phyloP scores from a whole-genome alignment of 2,329 filamentous ascomycete genomes.

The Pseudopyricularia javanii region DNA sequence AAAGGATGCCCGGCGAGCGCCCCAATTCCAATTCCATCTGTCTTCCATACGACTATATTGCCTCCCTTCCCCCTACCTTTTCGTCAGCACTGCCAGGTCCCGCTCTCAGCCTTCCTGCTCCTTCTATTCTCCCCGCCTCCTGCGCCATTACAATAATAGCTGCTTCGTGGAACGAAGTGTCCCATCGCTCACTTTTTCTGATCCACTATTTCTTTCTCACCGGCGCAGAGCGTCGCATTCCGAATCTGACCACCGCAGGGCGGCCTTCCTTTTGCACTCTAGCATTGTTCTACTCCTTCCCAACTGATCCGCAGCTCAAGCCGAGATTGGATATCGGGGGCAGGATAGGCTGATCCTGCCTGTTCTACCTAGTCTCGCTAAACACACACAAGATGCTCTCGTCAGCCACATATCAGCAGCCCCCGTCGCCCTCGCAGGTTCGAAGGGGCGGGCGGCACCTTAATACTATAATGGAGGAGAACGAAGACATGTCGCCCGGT shows the following conservation, averaged over 20 bases:
- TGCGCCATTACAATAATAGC: constrained; percentile 16
- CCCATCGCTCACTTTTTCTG: constrained; percentile 26
- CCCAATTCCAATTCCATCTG: no score
- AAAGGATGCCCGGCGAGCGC: no score
- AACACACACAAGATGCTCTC: constrained; percentile 6
- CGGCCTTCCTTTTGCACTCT: constrained; percentile 15
- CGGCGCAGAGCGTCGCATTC: constrained; percentile 19
- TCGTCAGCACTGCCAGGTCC: constrained; percentile 5
- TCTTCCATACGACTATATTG: constrained; percentile 6
- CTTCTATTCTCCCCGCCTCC: constrained; percentile 17
- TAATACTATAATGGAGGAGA: constrained; percentile 56
- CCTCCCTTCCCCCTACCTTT: constrained; percentile 4
- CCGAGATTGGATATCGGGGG: no score
- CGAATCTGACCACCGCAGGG: neutral
- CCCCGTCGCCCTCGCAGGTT: constrained; percentile 41
- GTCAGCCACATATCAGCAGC: constrained; percentile 7
- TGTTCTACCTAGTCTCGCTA: constrained; percentile 7
- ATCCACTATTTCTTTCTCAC: constrained; percentile 10
- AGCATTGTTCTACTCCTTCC: constrained; percentile 10
- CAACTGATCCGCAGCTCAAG: neutral
- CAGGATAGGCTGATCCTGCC: no score
- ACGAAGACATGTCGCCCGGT: constrained; percentile 21
- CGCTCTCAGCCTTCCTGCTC: constrained; percentile 11
- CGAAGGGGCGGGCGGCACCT: constrained; percentile 39
- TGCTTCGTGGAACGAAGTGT: constrained; percentile 33